A percentile compares a stretch with the other conserved stretches of the same genome.
These are phyloP conservation scores for Tulasnella sp. DNA, from an alignment of 768 basidiomycete species.

Conservation along the genomic window DNA sequence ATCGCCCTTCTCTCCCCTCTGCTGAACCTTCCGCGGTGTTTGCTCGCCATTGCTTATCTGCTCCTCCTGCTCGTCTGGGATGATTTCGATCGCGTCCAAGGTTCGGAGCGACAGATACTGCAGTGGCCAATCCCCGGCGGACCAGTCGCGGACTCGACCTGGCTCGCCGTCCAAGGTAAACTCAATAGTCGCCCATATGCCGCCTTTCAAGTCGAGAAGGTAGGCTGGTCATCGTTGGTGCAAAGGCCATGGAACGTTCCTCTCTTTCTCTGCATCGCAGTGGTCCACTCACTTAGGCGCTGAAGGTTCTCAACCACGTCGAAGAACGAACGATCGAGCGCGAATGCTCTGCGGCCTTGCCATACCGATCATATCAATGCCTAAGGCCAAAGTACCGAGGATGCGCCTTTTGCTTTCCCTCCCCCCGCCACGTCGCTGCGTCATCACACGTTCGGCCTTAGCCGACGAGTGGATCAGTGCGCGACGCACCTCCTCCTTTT, in stretches of 20 bases:
- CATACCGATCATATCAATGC: background rate
- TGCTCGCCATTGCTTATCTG: background rate
- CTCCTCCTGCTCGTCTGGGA: background rate
- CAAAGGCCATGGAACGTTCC: background rate
- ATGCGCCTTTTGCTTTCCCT: background rate
- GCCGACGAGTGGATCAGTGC: no score
- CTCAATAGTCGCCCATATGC: background rate
- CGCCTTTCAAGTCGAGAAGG: background rate
- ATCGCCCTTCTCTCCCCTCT: background rate
- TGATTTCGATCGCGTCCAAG: background rate
- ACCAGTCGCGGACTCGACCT: background rate
- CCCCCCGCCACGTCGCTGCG: background rate
- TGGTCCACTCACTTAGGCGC: background rate
- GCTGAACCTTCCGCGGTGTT: background rate
- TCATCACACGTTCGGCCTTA: constrained; percentile 7
- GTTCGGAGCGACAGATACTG: background rate
- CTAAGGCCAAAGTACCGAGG: constrained; percentile 9
- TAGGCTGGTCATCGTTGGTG: background rate
- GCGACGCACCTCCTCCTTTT: background rate
- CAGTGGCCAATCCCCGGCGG: background rate
- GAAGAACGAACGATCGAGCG: background rate
- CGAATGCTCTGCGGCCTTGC: background rate
- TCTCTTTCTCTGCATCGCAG: background rate
- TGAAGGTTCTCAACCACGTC: no score
- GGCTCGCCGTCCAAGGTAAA: background rate